Base-by-base conservation (phyloP, 2,329 filamentous ascomycete genomes). In the Daldinia eschscholtzii region DNA sequence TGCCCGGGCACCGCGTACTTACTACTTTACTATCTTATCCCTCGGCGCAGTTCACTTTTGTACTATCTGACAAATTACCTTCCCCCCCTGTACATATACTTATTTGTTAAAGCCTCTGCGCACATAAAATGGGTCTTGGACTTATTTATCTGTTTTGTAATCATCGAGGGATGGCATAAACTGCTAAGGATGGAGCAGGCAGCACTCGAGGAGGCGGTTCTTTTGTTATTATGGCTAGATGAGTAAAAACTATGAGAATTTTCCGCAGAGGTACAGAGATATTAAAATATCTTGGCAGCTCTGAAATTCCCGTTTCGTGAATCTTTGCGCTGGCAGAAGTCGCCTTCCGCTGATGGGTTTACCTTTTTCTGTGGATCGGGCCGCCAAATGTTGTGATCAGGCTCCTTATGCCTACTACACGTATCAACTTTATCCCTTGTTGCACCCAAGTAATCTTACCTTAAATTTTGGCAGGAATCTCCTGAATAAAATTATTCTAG, bases 71-170 rank as follows among this genome's bases (percentile, higher is more conserved):
- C 23, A 30, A 52, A 13, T 35, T 35, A 35, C 56, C 15, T 63
- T 68, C 50, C 35, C 50, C 35, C 53, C 63, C 44, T 71, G 68
- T 71, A 71, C 65, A 72, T 71, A 72, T 70, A 64, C 46, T 69
- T 69, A 68, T 58, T 56, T 57, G 35, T 57, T 55, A 39, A 28
- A 10, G 39, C 64, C 61, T 70, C 68, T 71, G 39, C 67, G 64
- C 61, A 67, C 61, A 67, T 70, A 65, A 57, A 57, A 57, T 60
- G 50, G 64, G 50, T 58, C 57, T 65, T 70, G 35, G 41, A 59
- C 63, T 60, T 44, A 18, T 56, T 56, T 70, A 67, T 56, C 56
- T 70, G 55, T 64, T 63, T 71, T 71, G 56, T 71, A 71, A 71
- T 71, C 59, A 65, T 28, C 56, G 63, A 62, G 52, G 58, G 66